Evolutionary conservation across 345 rosid genomes (phyloP), one percentile per base, ranked within the genome.

Genomic region (Salix viminalis): DNA sequence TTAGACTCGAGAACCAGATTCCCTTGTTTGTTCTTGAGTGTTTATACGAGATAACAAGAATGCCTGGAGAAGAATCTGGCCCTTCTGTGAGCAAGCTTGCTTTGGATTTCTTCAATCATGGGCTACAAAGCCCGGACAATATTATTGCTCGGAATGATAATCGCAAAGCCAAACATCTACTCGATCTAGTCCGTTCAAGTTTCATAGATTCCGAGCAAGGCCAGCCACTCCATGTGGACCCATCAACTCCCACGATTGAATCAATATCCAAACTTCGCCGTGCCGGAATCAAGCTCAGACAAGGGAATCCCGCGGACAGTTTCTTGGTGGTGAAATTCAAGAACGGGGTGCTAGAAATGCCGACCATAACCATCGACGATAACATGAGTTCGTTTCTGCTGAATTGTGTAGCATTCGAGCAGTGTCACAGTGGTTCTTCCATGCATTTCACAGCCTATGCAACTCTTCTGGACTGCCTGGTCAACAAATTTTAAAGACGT

Each of bases 331-430:
- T 94, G 8, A 83, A 80, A n/a, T 92, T 92, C 88, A 73, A 54
- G 8, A 58, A 39, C 4, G 98, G 98, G 1, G 79, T 79, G 41
- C 85, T 94, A 41, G 87, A 92, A 75, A 92, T 92, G 97, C 96
- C 98, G 14, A 50, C 82, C 0, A 85, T 93, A 58, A 85, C 89
- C 6, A 71, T 91, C 32, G 98, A 93, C 62, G 98, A 94, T 46
- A 85, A 86, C 79, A 89, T 85, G 96, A 81, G 87, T 79, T 85
- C 93, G 1, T 86, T 94, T 72, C 76, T 94, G 67, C 76, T 83
- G 0, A 94, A 94, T 50, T 90, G 92, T 48, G 96, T 94, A 67
- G 97, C 96, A 0, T 92, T 84, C 80, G 97, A 94, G 83, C 96
- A 94, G 23, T 94, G 93, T 75, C 86, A 94, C 78, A 79, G 54